These are phyloP conservation scores for Calonectria crousiana DNA, from an alignment of 2,329 filamentous ascomycete genomes.

Conservation along the genomic window DNA sequence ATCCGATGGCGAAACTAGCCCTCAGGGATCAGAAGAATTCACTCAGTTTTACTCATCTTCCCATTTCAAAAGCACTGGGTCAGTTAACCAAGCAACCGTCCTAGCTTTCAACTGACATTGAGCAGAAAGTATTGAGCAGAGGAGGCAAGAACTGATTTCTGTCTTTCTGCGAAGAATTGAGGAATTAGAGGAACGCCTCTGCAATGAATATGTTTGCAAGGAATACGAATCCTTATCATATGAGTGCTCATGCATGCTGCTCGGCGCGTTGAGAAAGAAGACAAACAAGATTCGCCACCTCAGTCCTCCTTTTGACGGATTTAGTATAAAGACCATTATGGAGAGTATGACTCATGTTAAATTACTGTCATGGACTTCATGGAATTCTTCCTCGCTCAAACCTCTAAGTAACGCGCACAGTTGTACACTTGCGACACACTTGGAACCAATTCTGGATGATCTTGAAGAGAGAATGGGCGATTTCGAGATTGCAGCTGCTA, in stretches of 20 bases:
- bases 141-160: neutral
- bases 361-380: neutral
- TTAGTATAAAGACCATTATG: neutral
- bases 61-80: neutral
- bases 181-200: neutral
- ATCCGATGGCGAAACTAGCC: neutral
- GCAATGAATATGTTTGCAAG: too few relatives aligned
- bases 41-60: neutral
- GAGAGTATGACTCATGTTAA: neutral
- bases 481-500: neutral
- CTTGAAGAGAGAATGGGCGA: neutral
- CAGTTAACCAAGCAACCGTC: neutral
- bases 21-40: neutral
- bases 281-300: neutral
- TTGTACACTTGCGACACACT: neutral
- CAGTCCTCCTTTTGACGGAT: slow-evolving; percentile 4
- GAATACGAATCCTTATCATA: neutral
- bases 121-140: neutral
- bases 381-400: neutral
- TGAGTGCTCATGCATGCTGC: slow-evolving; percentile 15
- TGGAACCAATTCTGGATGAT: neutral
- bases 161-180: neutral
- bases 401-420: neutral
- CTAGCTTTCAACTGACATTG: neutral
- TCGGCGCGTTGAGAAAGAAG: neutral